phyloP scores from a whole-genome alignment of 2,329 filamentous ascomycete genomes.

The Sporothrix brasiliensis region DNA sequence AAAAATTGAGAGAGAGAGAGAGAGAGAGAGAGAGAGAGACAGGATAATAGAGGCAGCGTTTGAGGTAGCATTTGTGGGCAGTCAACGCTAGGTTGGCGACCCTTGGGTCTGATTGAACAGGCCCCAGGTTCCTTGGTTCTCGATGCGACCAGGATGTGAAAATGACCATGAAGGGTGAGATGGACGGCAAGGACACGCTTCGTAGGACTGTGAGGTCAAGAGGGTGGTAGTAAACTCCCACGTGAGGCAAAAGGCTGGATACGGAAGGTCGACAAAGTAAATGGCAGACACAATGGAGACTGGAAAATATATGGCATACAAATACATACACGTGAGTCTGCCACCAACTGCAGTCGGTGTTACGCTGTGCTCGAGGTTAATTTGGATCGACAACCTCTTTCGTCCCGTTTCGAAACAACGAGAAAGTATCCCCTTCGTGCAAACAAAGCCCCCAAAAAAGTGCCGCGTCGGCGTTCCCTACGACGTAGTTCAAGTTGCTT shows the following conservation, averaged over 20 bases:
- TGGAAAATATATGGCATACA: too few relatives aligned
- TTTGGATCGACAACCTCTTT: conserved; percentile 16
- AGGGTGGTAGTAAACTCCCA: conserved; percentile 4
- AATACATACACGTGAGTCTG: too few relatives aligned
- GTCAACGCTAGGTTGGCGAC: conserved; percentile 6
- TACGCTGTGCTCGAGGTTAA: background rate
- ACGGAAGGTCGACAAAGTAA: conserved; percentile 16
- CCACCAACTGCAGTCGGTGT: too few relatives aligned
- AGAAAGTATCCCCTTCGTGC: background rate
- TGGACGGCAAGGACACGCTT: background rate
- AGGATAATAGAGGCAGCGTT: too few relatives aligned
- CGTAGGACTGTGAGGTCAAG: background rate
- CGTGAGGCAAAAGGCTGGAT: conserved; percentile 18
- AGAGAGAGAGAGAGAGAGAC: too few relatives aligned
- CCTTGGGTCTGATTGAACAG: background rate
- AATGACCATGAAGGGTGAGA: background rate
- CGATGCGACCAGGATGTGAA: background rate
- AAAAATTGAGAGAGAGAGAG: background rate
- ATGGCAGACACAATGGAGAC: background rate
- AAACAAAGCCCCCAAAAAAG: background rate
- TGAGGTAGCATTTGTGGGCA: background rate
- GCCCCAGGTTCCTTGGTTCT: background rate
- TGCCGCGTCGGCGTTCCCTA: background rate
- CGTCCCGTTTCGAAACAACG: background rate
- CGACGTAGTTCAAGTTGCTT: background rate